Base-by-base conservation (phyloP, 352 stramenopile species). In the Peronospora tabacina region DNA sequence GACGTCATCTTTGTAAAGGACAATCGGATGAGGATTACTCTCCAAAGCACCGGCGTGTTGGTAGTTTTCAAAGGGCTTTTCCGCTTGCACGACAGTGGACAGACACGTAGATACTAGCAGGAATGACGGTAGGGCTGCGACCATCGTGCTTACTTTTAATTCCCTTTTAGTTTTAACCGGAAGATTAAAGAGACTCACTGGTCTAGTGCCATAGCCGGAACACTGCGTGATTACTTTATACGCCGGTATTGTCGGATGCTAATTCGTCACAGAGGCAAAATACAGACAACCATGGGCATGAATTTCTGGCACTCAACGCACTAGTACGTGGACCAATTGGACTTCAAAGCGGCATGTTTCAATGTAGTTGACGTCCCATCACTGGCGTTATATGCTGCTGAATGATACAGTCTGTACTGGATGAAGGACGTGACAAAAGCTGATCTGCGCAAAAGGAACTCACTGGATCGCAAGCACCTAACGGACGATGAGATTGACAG, bases 251-350 rank as follows among this genome's bases (percentile, higher is more conserved):
- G 22, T 2, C 22, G 22, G 22, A 26, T 32, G 7, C 28, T 9
- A 32, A 32, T 32, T 32, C 0, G 5, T 32, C 28, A 9, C 16
- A 15, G 1, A 16, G 30, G 11, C 7, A 15, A 36, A 30, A 0
- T 17, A 28, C 15, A 13, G 13, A 32, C 1, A 4, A 32, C 13
- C 17, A 94, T 94, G 83, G 81, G 70, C 59, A 87, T 74, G 65
- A 94, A 92, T 68, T 94, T 94, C 60, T 94, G 83, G 83, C 83
- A 94, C 54, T 94, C 83, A 49, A 92, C 83, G 36, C 83, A 94
- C 62, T 94, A 92, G 83, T 94, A 73, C 50, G 78, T 59, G 48
- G 30, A n/a, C 8, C 2, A n/a, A 11, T 11, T 15, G 5, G 29
- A 6, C 32, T 19, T 8, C 35, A 36, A 20, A 1, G n/a, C 4